Base-by-base conservation (phyloP, 441 rosid species). In the Gossypium gossypioides region DNA sequence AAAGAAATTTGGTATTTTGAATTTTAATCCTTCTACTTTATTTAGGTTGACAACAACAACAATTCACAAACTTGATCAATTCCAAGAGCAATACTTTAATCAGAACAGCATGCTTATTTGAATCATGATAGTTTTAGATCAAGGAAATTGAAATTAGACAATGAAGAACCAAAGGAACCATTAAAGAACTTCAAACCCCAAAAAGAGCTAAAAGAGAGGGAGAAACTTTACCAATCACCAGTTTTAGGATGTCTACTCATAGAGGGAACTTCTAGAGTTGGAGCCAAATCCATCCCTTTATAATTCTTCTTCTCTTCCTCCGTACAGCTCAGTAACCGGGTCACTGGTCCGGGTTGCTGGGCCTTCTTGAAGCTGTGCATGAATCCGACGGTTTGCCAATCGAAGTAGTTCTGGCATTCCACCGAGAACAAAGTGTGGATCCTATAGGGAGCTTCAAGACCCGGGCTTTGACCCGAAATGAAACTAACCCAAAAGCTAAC, bases 311-410 rank as follows among this genome's bases (percentile, higher is more conserved):
- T 85, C 89, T 95, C 87, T 68, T 91, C 90, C 2, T 89, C 89
- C 60, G 99, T 91, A 83, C 99, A 95, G 81, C 99, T 92, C 66
- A 95, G 82, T 9, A 92, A 80, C 65, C 99, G 89, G 79, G 97
- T 92, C 7, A 95, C 77, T 16, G 96, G 94, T 19, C 99, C 99
- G 44, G 98, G 97, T 74, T 95, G 98, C 9, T 80, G 58, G 29
- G 99, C 85, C 84, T 91, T 95, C 75, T 80, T 84, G 91, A 88
- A 92, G 86, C 98, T 90, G 81, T 87, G 88, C 90, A 95, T 82
- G 25, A 95, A 82, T 69, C 98, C 99, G 72, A 92, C 99, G 55
- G 96, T 92, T 80, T 95, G 93, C 99, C 99, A 95, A 81, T 95
- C 99, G 73, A 95, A 95, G 85, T 92, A 95, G 72, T 90, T 78